These are phyloP conservation scores for Metschnikowia cerradonensis DNA, from an alignment of 805 yeast genomes.

Conservation along the genomic window DNA sequence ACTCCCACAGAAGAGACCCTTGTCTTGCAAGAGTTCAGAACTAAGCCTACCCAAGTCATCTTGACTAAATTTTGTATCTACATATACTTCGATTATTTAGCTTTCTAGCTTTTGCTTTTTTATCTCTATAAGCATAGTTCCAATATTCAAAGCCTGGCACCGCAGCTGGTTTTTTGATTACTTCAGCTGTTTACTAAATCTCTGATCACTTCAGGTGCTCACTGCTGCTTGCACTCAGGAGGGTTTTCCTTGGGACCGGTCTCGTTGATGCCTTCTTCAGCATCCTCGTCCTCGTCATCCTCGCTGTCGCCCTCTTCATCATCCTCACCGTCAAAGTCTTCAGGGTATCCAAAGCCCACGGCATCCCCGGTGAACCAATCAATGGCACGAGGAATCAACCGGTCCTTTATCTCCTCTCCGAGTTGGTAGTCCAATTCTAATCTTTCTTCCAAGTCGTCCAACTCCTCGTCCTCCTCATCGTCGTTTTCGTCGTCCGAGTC, in stretches of 20 bases:
- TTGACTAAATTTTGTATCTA: no score
- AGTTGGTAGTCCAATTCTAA: slow-evolving; percentile 90
- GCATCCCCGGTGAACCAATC: slow-evolving; percentile 99
- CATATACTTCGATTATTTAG: no score
- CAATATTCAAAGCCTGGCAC: background rate
- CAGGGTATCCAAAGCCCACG: slow-evolving; percentile 62
- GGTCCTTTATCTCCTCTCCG: slow-evolving; percentile 95
- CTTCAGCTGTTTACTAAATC: background rate
- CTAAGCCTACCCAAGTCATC: no score
- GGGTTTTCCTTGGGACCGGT: slow-evolving; percentile 55
- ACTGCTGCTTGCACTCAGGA: slow-evolving; percentile 76
- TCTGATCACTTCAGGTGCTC: slow-evolving; percentile 5
- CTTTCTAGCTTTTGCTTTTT: background rate
- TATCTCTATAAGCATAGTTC: background rate
- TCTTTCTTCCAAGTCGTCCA: slow-evolving; percentile 73
- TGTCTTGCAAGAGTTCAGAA: background rate
- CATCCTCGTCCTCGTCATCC: slow-evolving; percentile 56
- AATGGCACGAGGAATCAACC: slow-evolving; percentile 91
- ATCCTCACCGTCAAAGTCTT: slow-evolving; percentile 56
- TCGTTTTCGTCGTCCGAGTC: slow-evolving; percentile 50
- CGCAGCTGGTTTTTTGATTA: background rate
- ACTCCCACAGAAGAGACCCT: background rate
- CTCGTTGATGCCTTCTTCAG: slow-evolving; percentile 58
- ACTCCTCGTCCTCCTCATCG: slow-evolving; percentile 55
- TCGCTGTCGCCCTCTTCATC: slow-evolving; percentile 62